Base-by-base conservation (phyloP, 2,329 filamentous ascomycete genomes). In the Penicillium brevicompactum region DNA sequence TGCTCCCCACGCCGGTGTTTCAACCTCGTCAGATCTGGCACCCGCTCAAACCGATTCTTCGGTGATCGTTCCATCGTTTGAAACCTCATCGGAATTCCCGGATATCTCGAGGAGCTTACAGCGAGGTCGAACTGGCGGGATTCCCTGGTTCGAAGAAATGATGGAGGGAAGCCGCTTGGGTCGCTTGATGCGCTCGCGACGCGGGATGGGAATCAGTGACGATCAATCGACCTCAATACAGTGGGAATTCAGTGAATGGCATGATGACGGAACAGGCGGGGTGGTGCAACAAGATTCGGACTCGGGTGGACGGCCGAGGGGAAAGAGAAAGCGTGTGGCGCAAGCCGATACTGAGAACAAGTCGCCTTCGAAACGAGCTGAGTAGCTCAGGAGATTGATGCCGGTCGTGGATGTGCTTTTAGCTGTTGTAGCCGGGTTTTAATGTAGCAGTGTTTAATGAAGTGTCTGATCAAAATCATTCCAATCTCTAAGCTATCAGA, bases 141-240 rank as follows among this genome's bases (percentile, higher is more conserved):
- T 93, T 27, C 89, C 91, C 0, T 96, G 91, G 90, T 93, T 96
- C 63, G 90, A 96, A 64, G 84, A 85, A 60, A 82, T 96, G 80
- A 83, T 95, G 2, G 84, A 90, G 66, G 87, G 91, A 51, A 92
- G 90, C 62, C 81, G 80, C 38, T 76, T 96, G 41, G 90, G 89
- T 2, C 85, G 82, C 48, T 80, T 89, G 72, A 86, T 85, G 69
- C 84, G 84, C 62, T 82, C 64, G 49, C 75, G 81, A 67, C 80
- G 79, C 56, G 84, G 85, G 14, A 82, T 82, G 54, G 82, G 85
- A 24, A 75, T 80, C 32, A 87, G 83, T 48, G 75, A 76, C n/a
- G 86, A 90, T 68, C 87, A 87, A 14, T 80, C 78, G 27, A 83
- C 86, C 37, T 84, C 79, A 43, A 82, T 94, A 10, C 88, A 94